Base-by-base conservation (phyloP, 2,329 filamentous ascomycete species). In the Fusarium liriodendri region DNA sequence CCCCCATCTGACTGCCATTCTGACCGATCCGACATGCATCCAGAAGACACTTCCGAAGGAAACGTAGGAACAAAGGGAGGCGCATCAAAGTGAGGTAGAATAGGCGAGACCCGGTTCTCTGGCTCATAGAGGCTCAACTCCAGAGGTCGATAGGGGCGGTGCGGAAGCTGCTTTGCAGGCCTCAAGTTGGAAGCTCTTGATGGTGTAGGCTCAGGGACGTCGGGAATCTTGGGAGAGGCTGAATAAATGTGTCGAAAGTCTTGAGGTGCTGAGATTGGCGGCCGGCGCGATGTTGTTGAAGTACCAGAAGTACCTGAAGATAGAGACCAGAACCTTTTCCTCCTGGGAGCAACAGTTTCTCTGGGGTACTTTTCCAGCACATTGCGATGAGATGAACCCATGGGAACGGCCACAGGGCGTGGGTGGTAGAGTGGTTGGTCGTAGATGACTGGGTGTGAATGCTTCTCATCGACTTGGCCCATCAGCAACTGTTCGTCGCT, bases 211-310 rank as follows among this genome's bases (percentile, higher is more conserved):
- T 72, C 69, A 18, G 75, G 66, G 54, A 62, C 54, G 16, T 73
- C 74, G 27, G 82, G 79, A 61, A 84, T 82, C 57, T 84, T 83
- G 66, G 83, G 83, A n/a, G 85, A 82, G 55, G 83, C 84, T 20
- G 87, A 87, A 64, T 87, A 82, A 58, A 92, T 75, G 82, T 92
- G 90, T 55, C 87, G 87, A 76, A 92, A 92, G 79, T 92, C 84
- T 57, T 86, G 86, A 5, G 90, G 90, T 22, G 84, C 84, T 47
- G 89, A 91, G 76, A 92, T 92, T 69, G 84, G 84, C 79, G 87
- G 87, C 80, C 87, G 84, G 80, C 86, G 88, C 77, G 86, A 82
- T 50, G 84, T 82, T 62, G 83, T 50, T 27, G 45, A 50, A 11
- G 45, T 50, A 27, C 22, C 45, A 50, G 45, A 81, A 67, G 84